Evolutionary conservation across 1,139 yeast species (phyloP).

Genomic region (Martiniozyma asiatica): DNA sequence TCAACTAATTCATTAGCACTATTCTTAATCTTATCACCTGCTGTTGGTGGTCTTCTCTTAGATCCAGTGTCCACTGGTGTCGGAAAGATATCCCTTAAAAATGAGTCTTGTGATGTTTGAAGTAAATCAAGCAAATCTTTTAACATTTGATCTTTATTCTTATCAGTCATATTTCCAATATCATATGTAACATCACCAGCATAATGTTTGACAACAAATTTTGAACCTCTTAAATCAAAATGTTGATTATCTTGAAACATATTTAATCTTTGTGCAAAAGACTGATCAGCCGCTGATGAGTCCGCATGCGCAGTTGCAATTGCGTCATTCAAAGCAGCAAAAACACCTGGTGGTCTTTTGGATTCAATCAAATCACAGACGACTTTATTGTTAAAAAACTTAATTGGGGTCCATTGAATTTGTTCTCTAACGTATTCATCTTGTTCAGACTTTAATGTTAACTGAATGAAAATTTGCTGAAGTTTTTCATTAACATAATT

Average conservation of each 20-base stretch:
- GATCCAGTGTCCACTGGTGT: slow-evolving; percentile 61
- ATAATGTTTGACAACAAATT: slow-evolving; percentile 88
- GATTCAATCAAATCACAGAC: slow-evolving; percentile 97
- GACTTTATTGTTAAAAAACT: slow-evolving; percentile 89
- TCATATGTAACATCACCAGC: slow-evolving; percentile 98
- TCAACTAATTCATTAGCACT: slow-evolving; percentile 88
- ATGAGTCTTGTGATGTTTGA: slow-evolving; percentile 57
- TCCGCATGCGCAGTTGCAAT: slow-evolving; percentile 99
- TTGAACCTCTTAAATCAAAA: slow-evolving; percentile 79
- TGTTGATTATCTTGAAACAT: slow-evolving; percentile 75
- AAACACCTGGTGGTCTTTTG: slow-evolving; percentile 89
- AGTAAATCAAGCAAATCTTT: slow-evolving; percentile 77
- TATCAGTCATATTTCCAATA: slow-evolving; percentile 85
- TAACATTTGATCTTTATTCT: slow-evolving; percentile 88
- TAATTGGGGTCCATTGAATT: slow-evolving; percentile 94
- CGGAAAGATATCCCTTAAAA: slow-evolving; percentile 65
- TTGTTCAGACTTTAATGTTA: slow-evolving; percentile 92
- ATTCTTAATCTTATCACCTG: slow-evolving; percentile 85
- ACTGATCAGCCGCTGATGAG: slow-evolving; percentile 92
- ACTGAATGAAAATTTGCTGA: slow-evolving; percentile 92
- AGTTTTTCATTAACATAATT: slow-evolving; percentile 94
- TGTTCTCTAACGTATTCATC: slow-evolving; percentile 94
- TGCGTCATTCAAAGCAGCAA: slow-evolving; percentile 94
- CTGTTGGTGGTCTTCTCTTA: slow-evolving; percentile 89
- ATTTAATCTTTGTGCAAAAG: slow-evolving; percentile 84